Evolutionary conservation across 352 stramenopile species (phyloP), one percentile per base, ranked within the genome.

Genomic region (Phytophthora lateralis): DNA sequence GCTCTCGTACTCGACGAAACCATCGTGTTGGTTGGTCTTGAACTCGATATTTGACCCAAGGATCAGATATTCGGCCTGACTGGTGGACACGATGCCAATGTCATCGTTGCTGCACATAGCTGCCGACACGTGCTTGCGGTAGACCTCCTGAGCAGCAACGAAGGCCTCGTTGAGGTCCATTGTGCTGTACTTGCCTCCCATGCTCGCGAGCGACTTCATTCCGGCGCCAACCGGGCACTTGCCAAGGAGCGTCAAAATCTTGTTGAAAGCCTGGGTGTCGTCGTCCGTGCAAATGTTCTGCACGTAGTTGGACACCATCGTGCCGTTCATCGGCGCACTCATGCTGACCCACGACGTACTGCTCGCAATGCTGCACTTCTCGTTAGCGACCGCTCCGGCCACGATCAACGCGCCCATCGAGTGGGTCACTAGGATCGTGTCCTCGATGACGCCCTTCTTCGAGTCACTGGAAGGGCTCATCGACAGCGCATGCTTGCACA

Each of bases 361-460:
- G 15, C 57, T 80, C 21, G 63, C 66, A 1, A 89, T 61, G 38
- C 55, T 68, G 64, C 81, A 90, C 61, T 78, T 72, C 24, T 73
- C 63, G 18, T 72, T 77, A 17, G 77, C 76, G 12, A 88, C 39
- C 0, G 71, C 76, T 8, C 71, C 65, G 2, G 55, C 71, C 26
- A 80, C n/a, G 10, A 81, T 70, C 34, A 85, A 54, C 2, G 66
- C 71, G 14, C 73, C 71, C 71, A 83, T 83, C 1, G 76, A 85
- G 56, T 85, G 73, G 7, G 67, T 69, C 12, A 83, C 62, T 6
- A 85, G 37, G 26, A 83, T 82, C 2, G 73, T 74, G 42, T 81
- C 59, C 34, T 74, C 69, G 43, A 80, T 73, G 5, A 65, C 18
- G 6, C 53, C 48, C 6, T 58, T 49, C 3, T 42, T 43, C 1